These are phyloP conservation scores for Populus trichocarpa DNA, from an alignment of 441 rosid species.

Conservation along the genomic window DNA sequence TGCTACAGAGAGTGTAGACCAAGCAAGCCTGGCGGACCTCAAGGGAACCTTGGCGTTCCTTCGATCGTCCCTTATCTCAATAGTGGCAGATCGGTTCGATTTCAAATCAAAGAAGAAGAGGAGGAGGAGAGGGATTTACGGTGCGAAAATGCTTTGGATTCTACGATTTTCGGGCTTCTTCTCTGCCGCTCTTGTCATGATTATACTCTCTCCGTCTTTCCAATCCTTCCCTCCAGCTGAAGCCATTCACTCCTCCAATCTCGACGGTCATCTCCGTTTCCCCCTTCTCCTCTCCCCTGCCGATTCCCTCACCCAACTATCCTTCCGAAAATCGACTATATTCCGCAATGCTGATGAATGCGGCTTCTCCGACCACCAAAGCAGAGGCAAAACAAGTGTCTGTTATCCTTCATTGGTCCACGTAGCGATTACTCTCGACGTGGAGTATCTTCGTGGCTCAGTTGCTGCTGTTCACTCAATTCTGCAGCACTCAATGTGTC, in stretches of 20 bases:
- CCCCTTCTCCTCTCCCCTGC: background rate
- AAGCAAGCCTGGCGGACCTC: no score
- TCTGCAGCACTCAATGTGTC: no score
- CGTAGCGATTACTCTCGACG: no score
- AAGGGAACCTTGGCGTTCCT: no score
- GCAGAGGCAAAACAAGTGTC: constrained; percentile 10
- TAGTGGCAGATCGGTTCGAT: constrained; percentile 15
- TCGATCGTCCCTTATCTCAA: no score
- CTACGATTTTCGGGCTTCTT: constrained; percentile 63
- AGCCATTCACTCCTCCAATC: constrained; percentile 63
- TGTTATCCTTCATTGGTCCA: no score
- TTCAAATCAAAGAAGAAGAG: constrained; percentile 46
- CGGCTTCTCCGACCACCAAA: constrained; percentile 19
- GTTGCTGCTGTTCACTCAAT: no score
- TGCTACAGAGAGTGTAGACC: no score
- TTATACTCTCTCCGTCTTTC: constrained; percentile 70
- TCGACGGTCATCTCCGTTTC: constrained; percentile 31
- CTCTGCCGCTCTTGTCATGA: constrained; percentile 65
- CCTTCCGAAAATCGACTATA: constrained; percentile 47
- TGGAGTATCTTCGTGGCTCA: no score
- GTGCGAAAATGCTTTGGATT: constrained; percentile 58
- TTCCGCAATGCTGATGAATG: constrained; percentile 64
- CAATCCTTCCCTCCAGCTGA: constrained; percentile 84
- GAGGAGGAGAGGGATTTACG: constrained; percentile 39
- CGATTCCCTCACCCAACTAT: constrained; percentile 15